A percentile compares a stretch with the other conserved stretches of the same genome.
Conservation (phyloP, 495 filamentous ascomycete genomes). For the Saxispiralis lemnorum region DNA sequence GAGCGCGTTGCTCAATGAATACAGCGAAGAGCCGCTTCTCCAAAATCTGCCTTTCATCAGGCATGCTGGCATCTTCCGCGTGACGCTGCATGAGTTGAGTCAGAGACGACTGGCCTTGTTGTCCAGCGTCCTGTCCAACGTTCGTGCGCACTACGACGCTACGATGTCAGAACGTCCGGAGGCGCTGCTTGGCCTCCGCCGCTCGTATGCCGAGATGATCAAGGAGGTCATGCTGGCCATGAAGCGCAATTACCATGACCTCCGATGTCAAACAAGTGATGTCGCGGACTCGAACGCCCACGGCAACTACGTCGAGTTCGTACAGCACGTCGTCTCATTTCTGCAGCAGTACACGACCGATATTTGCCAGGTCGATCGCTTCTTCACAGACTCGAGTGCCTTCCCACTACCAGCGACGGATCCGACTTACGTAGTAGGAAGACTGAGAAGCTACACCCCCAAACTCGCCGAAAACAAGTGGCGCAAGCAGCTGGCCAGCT, state of each 20-base stretch:
- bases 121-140: conserved; percentile 45
- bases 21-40: conserved; percentile 32
- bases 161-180: conserved; percentile 20
- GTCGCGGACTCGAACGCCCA: conserved; percentile 15
- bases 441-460: conserved; percentile 44
- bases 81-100: conserved; percentile 37
- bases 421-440: conserved; percentile 51
- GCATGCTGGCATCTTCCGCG: conserved; percentile 28
- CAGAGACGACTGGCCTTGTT: conserved; percentile 42
- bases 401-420: conserved; percentile 51
- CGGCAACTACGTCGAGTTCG: conserved; percentile 49
- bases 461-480: conserved; percentile 35
- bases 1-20: conserved; percentile 34
- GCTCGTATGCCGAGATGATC: conserved; percentile 39
- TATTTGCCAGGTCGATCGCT: conserved; percentile 43
- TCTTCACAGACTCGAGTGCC: conserved; percentile 47
- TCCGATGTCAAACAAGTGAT: conserved; percentile 19
- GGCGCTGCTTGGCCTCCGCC: conserved; percentile 25
- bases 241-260: conserved; percentile 50
- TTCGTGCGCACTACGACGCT: conserved; percentile 36
- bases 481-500: conserved; percentile 40
- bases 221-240: conserved; percentile 44
- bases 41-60: conserved; percentile 45
- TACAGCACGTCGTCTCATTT: conserved; percentile 43
- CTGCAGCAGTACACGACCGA: conserved; percentile 48